Evolutionary conservation across 169 alveolate species (phyloP).

Genomic region (Plasmodium sp.): DNA sequence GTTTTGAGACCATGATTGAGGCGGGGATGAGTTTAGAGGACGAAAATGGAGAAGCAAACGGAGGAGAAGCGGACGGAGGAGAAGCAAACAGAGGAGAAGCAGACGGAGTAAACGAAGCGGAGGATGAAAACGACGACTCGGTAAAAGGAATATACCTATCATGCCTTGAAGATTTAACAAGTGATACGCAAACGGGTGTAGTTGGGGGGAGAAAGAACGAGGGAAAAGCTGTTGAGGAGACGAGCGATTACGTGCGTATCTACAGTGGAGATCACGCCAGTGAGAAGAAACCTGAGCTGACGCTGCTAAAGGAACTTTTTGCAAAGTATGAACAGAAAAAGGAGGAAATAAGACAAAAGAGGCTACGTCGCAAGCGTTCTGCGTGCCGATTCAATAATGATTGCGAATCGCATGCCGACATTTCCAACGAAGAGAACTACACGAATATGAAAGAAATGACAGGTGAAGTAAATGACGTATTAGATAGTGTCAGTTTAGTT

Average conservation of each 20-base stretch:
- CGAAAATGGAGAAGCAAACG: background rate
- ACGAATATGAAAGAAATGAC: background rate
- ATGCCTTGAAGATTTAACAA: constrained; percentile 3
- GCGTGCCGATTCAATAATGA: background rate
- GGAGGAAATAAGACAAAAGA: background rate
- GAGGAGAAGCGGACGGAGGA: background rate
- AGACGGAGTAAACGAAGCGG: background rate
- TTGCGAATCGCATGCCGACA: background rate
- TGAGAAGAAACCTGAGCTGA: background rate
- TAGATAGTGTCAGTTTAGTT: background rate
- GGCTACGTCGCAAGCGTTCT: background rate
- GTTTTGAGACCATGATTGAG: background rate
- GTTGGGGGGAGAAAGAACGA: background rate
- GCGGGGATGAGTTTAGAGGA: background rate
- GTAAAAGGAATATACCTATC: background rate
- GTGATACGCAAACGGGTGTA: background rate
- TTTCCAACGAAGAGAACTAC: background rate
- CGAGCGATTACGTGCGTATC: background rate
- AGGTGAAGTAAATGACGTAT: background rate
- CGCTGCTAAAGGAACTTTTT: background rate
- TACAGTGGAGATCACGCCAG: background rate
- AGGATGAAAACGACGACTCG: background rate
- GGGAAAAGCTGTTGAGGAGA: background rate
- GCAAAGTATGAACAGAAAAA: background rate
- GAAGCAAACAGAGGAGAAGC: background rate